A percentile compares a stretch with the other conserved stretches of the same genome.
These are phyloP conservation scores for Pleurotus eryngii DNA, from an alignment of 768 basidiomycete genomes.

Conservation along the genomic window DNA sequence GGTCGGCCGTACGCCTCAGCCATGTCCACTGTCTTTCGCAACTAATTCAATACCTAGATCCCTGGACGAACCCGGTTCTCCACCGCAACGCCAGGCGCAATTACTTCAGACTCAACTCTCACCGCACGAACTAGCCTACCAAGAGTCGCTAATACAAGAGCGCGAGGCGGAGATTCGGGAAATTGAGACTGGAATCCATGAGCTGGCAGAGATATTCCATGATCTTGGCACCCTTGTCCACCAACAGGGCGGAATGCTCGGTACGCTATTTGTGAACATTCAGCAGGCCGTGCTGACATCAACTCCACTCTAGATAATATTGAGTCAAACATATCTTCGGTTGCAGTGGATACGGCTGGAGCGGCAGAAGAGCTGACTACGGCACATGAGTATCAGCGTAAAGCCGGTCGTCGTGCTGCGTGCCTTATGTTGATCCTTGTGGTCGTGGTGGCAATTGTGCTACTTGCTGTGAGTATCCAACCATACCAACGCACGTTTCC, in stretches of 20 bases:
- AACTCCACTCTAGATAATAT: constrained; percentile 71
- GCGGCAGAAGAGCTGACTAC: constrained; percentile 86
- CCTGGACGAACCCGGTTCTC: constrained; percentile 37
- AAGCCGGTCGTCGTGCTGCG: constrained; percentile 84
- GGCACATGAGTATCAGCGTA: constrained; percentile 92
- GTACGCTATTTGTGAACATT: constrained; percentile 41
- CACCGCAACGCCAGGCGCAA: constrained; percentile 67
- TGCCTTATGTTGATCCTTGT: constrained; percentile 88
- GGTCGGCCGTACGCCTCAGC: constrained; percentile 20
- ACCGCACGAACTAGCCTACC: constrained; percentile 90
- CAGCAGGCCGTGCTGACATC: background rate
- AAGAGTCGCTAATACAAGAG: constrained; percentile 92
- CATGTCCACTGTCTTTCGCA: background rate
- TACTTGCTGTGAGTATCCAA: constrained; percentile 75
- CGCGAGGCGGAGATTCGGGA: constrained; percentile 93
- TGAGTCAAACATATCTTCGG: constrained; percentile 86
- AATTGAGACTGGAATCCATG: constrained; percentile 96
- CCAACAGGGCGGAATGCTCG: constrained; percentile 93
- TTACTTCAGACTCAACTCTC: constrained; percentile 72
- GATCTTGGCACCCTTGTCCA: constrained; percentile 92
- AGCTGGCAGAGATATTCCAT: constrained; percentile 93
- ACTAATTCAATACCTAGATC: constrained; percentile 16
- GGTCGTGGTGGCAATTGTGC: constrained; percentile 82
- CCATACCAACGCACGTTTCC: background rate
- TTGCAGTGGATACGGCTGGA: constrained; percentile 75